Evolutionary conservation across 306 rosid genomes (phyloP).

Genomic region (Quercus gilva): DNA sequence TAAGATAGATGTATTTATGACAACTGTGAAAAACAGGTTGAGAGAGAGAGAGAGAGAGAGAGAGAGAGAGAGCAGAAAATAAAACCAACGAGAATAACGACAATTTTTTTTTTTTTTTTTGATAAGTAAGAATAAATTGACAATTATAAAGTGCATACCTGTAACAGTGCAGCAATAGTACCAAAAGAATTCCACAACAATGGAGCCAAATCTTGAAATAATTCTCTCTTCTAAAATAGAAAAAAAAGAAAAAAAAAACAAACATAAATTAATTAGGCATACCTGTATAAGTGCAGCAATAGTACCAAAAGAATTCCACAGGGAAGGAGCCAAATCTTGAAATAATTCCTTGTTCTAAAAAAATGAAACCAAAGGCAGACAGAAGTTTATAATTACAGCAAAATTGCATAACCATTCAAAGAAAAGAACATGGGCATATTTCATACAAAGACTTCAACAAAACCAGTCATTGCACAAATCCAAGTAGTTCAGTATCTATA

Average conservation of each 20-base stretch:
- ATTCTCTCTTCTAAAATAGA: slow-evolving; percentile 77
- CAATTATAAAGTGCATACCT: slow-evolving; percentile 34
- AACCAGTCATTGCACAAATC: not conserved
- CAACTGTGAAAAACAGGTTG: not conserved
- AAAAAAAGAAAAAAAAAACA: not conserved
- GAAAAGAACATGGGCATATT: not conserved
- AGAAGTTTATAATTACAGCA: slow-evolving; percentile 11
- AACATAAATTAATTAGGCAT: slow-evolving; percentile 17
- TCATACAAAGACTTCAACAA: not conserved
- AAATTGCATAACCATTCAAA: slow-evolving; percentile 11
- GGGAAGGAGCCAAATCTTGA: slow-evolving; percentile 40
- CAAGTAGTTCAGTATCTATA: not conserved
- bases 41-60: not conserved
- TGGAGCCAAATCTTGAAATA: slow-evolving; percentile 94
- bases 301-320: slow-evolving; percentile 34
- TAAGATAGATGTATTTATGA: not conserved
- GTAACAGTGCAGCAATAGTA: slow-evolving; percentile 89
- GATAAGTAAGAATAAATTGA: too few relatives aligned
- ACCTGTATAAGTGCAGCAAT: slow-evolving; percentile 27
- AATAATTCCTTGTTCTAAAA: slow-evolving; percentile 32
- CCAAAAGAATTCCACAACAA: slow-evolving; percentile 96
- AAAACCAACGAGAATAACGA: slow-evolving; percentile 8
- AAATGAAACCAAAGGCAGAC: slow-evolving; percentile 24
- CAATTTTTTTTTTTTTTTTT: too few relatives aligned
- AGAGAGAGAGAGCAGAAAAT: not conserved